Evolutionary conservation across 768 basidiomycete genomes (phyloP), one percentile per base, ranked within the genome.

Genomic region (Hydnum rufescens): DNA sequence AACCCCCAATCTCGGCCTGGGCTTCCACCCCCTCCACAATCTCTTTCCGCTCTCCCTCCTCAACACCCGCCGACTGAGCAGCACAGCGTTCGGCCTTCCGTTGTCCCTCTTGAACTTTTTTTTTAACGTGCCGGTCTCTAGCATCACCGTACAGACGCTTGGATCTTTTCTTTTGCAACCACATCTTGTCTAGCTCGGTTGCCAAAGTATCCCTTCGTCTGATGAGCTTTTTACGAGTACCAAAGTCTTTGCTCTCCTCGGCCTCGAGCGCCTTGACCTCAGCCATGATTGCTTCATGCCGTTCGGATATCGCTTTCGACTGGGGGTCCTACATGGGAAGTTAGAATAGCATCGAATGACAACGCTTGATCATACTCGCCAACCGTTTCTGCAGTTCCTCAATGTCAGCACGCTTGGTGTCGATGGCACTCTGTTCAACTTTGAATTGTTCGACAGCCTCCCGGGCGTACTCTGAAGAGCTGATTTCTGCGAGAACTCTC

Each of bases 401-500:
- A n/a, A 82, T 69, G 57, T 73, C 65, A 5, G 67, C 68, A 54
- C 80, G 78, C 64, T 89, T 82, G 5, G 74, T 74, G 47, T 92
- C 85, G 58, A 99, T 90, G 26, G 77, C 64, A 1, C 80, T 77
- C 59, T 95, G 82, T 43, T 83, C 73, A 0, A 75, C 68, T 58
- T 86, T 77, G 71, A 92, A 89, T 51, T 73, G 64, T 64, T 97
- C 90, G 54, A 97, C 78, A 8, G 68, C 67, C 62, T 73, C 79
- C 49, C 87, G 79, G 54, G 66, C 72, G 39, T 86, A 80, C 61
- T 75, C 84, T 56, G 71, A 68, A 42, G 73, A 71, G 56, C 72
- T 76, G 56, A 99, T 93, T 60, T 97, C 93, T 58, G 76, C 74
- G n/a, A 99, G 73, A 3, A 90, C 85, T 50, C 88, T 80, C 68